Percentiles rank a stretch among this genome's conserved stretches.
These are phyloP conservation scores for Rhypophila decipiens DNA, from an alignment of 495 filamentous ascomycete species.

Conservation along the genomic window DNA sequence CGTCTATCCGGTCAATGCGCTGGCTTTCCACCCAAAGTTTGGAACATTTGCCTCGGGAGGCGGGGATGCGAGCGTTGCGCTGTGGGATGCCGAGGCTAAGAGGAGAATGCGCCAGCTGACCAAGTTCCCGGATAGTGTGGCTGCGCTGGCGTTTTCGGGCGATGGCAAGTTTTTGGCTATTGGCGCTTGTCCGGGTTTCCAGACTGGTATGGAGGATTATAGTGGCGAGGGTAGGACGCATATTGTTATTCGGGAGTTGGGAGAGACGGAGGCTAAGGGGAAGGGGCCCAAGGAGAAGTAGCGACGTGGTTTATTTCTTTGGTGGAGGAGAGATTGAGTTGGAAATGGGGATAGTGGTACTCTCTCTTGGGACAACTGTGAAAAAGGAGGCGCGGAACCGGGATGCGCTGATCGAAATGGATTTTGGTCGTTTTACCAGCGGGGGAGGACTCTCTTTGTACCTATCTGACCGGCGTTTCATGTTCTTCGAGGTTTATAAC, in stretches of 20 bases:
- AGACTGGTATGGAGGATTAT: constrained; percentile 79
- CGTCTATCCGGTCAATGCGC: constrained; percentile 90
- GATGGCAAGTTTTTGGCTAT: constrained; percentile 82
- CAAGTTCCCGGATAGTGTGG: constrained; percentile 70
- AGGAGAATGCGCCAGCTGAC: constrained; percentile 86
- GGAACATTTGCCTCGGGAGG: constrained; percentile 92
- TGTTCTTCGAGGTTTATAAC: too few species aligned
- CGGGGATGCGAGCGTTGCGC: constrained; percentile 86
- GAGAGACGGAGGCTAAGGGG: constrained; percentile 80
- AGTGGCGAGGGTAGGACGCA: constrained; percentile 61
- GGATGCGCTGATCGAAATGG: too few species aligned
- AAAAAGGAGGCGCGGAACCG: too few species aligned
- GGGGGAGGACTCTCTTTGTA: background rate
- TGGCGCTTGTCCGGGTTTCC: constrained; percentile 82
- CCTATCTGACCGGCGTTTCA: background rate
- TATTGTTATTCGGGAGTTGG: constrained; percentile 74
- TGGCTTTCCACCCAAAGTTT: constrained; percentile 84
- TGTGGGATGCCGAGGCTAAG: constrained; percentile 94
- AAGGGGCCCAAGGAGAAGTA: constrained; percentile 55
- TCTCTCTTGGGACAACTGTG: too few species aligned
- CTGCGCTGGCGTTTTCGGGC: constrained; percentile 65
- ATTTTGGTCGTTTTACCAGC: background rate
- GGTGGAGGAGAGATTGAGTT: background rate
- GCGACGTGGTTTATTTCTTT: too few species aligned
- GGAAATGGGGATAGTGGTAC: background rate